phyloP scores from a whole-genome alignment of 1,284 basidiomycete genomes.

The Ustilago xerochloae region DNA sequence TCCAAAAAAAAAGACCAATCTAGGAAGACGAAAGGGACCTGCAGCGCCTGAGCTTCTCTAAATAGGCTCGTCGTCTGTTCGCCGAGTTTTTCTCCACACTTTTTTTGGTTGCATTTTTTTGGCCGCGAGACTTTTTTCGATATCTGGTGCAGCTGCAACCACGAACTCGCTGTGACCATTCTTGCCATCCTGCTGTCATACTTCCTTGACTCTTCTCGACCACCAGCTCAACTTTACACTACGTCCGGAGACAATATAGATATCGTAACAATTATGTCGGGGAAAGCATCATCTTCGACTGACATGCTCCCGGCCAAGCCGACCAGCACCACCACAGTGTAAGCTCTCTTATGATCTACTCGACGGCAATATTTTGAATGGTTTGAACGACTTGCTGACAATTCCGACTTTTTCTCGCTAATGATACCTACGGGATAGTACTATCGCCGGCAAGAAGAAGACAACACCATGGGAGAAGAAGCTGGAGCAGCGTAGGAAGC shows the following conservation, averaged over 20 bases:
- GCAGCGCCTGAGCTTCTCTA: no score
- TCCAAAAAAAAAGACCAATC: not conserved
- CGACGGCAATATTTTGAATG: not conserved
- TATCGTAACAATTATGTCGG: no score
- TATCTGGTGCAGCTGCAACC: not conserved
- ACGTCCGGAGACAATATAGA: no score
- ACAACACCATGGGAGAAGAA: conserved; percentile 57
- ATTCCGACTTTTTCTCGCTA: not conserved
- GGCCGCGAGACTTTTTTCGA: not conserved
- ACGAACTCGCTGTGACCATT: no score
- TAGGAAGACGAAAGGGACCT: not conserved
- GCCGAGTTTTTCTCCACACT: conserved; percentile 24
- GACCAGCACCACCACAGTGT: conserved; percentile 39
- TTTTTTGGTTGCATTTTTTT: conserved; percentile 8
- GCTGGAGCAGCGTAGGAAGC: conserved; percentile 48
- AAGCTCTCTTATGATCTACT: no score
- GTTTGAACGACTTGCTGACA: conserved; percentile 6
- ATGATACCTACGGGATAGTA: conserved; percentile 10
- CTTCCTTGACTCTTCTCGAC: not conserved
- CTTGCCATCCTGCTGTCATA: no score
- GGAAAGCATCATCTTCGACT: conserved; percentile 18
- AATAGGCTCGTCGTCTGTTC: no score
- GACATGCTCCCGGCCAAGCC: conserved; percentile 42
- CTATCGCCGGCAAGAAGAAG: conserved; percentile 40
- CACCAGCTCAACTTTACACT: not conserved